Percentiles rank a stretch among this genome's conserved stretches.
Evolutionary conservation across 2,329 filamentous ascomycete genomes (phyloP).

Genomic region (Colletotrichum horii): DNA sequence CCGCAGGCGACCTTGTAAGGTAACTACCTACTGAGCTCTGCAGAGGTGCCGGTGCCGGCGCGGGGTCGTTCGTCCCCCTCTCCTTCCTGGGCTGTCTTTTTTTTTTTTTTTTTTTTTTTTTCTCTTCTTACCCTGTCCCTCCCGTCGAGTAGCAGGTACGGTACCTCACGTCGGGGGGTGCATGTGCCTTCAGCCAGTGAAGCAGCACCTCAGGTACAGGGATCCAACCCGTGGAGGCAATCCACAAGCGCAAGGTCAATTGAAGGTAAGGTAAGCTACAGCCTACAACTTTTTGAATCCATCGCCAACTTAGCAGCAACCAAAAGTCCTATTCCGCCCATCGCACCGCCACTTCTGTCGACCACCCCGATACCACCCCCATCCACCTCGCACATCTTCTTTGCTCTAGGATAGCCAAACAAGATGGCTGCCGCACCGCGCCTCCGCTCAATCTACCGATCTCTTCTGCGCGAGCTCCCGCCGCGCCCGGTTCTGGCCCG

Average conservation of each 20-base stretch:
- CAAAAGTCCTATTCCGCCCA: background rate
- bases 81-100: background rate
- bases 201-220: background rate
- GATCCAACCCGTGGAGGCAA: background rate
- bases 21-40: background rate
- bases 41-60: background rate
- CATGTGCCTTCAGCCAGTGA: background rate
- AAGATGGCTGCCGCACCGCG: constrained; percentile 37
- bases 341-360: background rate
- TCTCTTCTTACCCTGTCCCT: too few species aligned
- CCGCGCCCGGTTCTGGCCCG: constrained; percentile 63
- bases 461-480: constrained; percentile 87
- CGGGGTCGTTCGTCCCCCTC: background rate
- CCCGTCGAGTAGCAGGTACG: background rate
- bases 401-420: background rate
- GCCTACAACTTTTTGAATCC: background rate
- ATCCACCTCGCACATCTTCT: background rate
- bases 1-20: background rate
- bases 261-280: background rate
- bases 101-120: background rate
- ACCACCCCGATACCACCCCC: background rate
- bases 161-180: background rate
- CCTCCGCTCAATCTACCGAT: constrained; percentile 83
- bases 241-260: background rate
- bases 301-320: background rate